Evolutionary conservation across 2,329 filamentous ascomycete genomes (phyloP), one percentile per base, ranked within the genome.

Genomic region (Zarea fungicola): DNA sequence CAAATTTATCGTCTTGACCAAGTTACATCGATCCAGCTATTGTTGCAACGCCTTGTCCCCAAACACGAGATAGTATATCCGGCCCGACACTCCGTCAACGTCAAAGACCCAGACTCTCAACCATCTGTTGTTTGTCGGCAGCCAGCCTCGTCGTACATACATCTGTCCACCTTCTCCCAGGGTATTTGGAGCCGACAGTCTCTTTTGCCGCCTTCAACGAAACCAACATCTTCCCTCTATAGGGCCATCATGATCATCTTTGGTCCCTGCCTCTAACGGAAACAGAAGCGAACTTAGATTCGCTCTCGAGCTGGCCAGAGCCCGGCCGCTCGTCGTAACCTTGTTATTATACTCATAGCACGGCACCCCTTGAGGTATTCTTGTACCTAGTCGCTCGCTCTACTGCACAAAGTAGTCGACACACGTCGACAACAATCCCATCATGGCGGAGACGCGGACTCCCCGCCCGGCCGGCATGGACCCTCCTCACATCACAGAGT

Each of bases 401-500:
- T 43, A 47, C 42, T 39, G 31, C 35, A 23, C 42, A 50, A 28
- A 29, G 18, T n/a, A 10, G 3, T 39, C 42, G 41, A 36, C 53
- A 48, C 13, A 23, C 37, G 19, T 25, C 37, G 26, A 32, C 28
- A 34, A 19, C 25, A 42, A 47, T 14, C 37, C 50, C 54, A 58
- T 39, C 56, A 69, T 70, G 67, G 58, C 66, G 51, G 61, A 65
- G 54, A 55, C 57, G 44, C 57, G 57, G 10, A 41, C 41, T 45
- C 55, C 45, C 43, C 58, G 58, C 39, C 57, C 59, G 54, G 54
- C 58, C 62, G 64, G 65, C 60, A 82, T 83, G 79, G 81, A 84
- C 55, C 78, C 77, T 59, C 72, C 76, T 57, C 80, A 83, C 55
- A 73, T 81, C 53, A 83, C 81, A 52, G 81, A 85, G 63, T 85